These are phyloP conservation scores for Metarhizium guizhouense DNA, from an alignment of 2,329 filamentous ascomycete genomes.

Conservation along the genomic window DNA sequence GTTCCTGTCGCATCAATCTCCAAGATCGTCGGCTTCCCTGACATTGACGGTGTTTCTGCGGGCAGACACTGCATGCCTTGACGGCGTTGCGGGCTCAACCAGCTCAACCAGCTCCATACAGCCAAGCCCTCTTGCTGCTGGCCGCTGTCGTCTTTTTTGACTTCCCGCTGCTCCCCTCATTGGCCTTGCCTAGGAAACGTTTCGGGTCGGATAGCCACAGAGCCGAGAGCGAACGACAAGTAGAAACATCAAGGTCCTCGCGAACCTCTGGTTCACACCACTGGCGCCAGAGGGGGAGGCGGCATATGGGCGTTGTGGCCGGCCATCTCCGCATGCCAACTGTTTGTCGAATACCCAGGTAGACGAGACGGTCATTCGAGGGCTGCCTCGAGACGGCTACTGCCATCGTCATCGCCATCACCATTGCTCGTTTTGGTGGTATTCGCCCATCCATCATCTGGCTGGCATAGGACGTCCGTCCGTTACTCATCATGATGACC, in stretches of 20 bases:
- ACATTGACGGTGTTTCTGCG: constrained; percentile 3
- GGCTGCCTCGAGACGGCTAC: too few relatives aligned
- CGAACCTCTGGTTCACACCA: neutral
- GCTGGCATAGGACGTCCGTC: neutral
- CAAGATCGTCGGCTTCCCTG: constrained; percentile 2
- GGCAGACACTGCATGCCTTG: constrained; percentile 1
- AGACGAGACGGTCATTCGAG: neutral
- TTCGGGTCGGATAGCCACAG: constrained; percentile 3
- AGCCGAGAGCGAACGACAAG: neutral
- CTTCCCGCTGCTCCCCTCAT: neutral
- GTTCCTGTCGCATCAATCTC: constrained; percentile 3
- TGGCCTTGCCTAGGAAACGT: neutral
- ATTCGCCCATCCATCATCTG: neutral
- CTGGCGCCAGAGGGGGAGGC: neutral
- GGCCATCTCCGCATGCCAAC: neutral
- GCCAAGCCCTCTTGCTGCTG: constrained; percentile 8
- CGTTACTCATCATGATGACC: constrained; percentile 22
- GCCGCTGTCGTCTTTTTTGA: neutral
- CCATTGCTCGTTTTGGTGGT: neutral
- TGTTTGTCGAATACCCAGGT: neutral
- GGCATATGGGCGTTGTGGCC: neutral
- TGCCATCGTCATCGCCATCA: too few relatives aligned
- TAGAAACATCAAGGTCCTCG: neutral
- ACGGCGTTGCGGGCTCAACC: neutral
- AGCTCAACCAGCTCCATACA: neutral